Base-by-base conservation (phyloP, 2,329 filamentous ascomycete species). In the Hymenoscyphus salicellus region DNA sequence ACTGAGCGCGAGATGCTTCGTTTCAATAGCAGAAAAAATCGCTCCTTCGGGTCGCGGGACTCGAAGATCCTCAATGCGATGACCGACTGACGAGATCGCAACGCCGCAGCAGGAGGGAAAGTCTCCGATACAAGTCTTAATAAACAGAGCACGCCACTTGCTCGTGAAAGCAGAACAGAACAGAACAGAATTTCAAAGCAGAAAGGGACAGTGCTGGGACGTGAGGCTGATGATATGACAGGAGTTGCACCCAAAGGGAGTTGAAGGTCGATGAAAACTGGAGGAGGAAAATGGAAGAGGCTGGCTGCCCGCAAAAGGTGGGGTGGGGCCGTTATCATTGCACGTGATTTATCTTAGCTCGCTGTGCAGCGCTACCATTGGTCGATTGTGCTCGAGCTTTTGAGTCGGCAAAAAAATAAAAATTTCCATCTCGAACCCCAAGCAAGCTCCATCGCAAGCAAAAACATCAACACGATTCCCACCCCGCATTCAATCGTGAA, bases 351-450 rank as follows among this genome's bases (percentile, higher is more conserved):
- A 49, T 57, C 36, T 62, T 60, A 60, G 63, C 52, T 49, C 36
- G 33, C 23, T 14, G 26, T 52, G 10, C 23, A 5, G 33, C 26
- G 43, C 36, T 56, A 17, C 38, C 32, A 67, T 66, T 66, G 64
- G 62, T 30, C 20, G 46, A 52, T 52, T 52, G 20, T 52, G 58
- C 23, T 62, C 60, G 56, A 67, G 69, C 66, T 70, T 64, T 56
- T 52, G 38, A 26, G 52, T 67, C 65, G 66, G 65, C 57, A 65
- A 68, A 71, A 72, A 72, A 71, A 62, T 70, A 69, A 68, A 30
- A 69, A 38, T 38, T 66, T 68, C 70, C 65, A 60, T 41, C 23
- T 58, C 8, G 46, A 70, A 64, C 58, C 58, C 33, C 32, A 41
- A 65, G 63, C 66, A 41, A 65, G 63, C 66, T 67, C 58, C 30